A percentile compares a stretch with the other conserved stretches of the same genome.
Evolutionary conservation across 2,329 filamentous ascomycete species (phyloP).

Genomic region (Aspergillus sp.): DNA sequence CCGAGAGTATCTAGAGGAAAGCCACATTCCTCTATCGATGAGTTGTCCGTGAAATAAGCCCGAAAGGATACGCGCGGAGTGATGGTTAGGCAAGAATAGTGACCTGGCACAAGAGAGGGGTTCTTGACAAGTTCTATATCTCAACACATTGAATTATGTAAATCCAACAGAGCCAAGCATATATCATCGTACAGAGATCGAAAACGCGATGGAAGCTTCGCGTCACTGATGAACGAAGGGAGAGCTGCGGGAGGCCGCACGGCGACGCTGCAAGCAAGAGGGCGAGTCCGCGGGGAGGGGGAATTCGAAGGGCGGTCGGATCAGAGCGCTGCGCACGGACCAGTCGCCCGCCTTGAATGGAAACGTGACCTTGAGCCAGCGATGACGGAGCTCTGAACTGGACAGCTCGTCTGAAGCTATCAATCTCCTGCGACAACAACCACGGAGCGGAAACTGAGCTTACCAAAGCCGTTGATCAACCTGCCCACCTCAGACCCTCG

Average conservation of each 20-base stretch:
- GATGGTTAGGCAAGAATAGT: constrained; percentile 11
- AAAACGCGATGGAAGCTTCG: constrained; percentile 19
- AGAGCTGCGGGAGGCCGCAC: constrained; percentile 23
- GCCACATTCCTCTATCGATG: constrained; percentile 43
- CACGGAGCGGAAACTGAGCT: not conserved
- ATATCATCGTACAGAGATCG: constrained; percentile 16
- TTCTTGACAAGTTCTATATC: constrained; percentile 3
- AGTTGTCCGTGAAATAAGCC: constrained; percentile 12
- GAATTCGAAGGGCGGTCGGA: constrained; percentile 19
- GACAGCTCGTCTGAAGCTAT: constrained; percentile 19
- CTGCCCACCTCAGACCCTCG: not conserved
- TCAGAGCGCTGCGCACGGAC: constrained; percentile 16
- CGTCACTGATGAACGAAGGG: constrained; percentile 22
- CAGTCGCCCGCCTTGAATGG: constrained; percentile 9
- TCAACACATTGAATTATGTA: constrained; percentile 16
- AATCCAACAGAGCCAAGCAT: constrained; percentile 17
- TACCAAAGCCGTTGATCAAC: not conserved
- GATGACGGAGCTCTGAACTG: constrained; percentile 28
- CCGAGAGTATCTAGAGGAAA: constrained; percentile 33
- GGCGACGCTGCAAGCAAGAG: constrained; percentile 23
- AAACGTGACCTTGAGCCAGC: constrained; percentile 22
- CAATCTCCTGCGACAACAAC: not conserved
- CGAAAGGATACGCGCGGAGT: constrained; percentile 8
- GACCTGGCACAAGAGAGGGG: constrained; percentile 6
- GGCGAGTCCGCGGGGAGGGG: constrained; percentile 27